A percentile compares a stretch with the other conserved stretches of the same genome.
These are phyloP conservation scores for Solanum rostratum DNA, from an alignment of 257 asterid genomes.

Conservation along the genomic window DNA sequence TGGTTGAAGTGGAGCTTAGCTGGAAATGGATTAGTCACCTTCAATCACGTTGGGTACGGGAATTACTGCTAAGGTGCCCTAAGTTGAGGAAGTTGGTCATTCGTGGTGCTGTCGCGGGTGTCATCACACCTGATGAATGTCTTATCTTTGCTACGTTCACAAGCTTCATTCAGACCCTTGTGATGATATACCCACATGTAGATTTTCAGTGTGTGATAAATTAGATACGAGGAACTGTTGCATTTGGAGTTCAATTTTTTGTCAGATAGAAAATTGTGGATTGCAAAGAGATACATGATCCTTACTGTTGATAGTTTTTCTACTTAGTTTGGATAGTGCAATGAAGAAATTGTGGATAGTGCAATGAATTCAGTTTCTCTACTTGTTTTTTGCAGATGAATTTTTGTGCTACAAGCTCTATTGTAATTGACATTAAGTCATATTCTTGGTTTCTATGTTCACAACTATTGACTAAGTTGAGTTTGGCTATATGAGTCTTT, in stretches of 20 bases:
- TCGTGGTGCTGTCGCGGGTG: slow-evolving; percentile 57
- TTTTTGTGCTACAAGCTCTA: too few species aligned
- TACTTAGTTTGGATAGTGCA: too few species aligned
- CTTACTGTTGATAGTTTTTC: too few species aligned
- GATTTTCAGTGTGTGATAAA: slow-evolving; percentile 48
- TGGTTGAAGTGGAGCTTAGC: slow-evolving; percentile 63
- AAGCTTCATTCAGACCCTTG: slow-evolving; percentile 40
- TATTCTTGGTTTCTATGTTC: neutral
- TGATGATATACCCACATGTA: slow-evolving; percentile 51
- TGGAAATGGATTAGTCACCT: slow-evolving; percentile 58
- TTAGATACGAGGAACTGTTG: slow-evolving; percentile 12
- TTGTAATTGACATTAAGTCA: neutral
- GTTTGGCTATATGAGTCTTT: neutral
- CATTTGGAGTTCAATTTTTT: neutral
- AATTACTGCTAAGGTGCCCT: slow-evolving; percentile 62
- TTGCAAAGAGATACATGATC: too few species aligned
- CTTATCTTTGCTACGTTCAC: slow-evolving; percentile 49
- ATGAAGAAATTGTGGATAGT: too few species aligned
- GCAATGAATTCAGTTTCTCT: too few species aligned
- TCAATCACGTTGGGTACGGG: slow-evolving; percentile 51
- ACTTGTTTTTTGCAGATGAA: too few species aligned
- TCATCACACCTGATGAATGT: slow-evolving; percentile 70
- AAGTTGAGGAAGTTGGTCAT: slow-evolving; percentile 53
- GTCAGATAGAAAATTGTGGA: too few species aligned
- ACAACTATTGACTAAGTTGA: neutral